Evolutionary conservation across 257 asterid species (phyloP).

Genomic region (Ilex asprella): DNA sequence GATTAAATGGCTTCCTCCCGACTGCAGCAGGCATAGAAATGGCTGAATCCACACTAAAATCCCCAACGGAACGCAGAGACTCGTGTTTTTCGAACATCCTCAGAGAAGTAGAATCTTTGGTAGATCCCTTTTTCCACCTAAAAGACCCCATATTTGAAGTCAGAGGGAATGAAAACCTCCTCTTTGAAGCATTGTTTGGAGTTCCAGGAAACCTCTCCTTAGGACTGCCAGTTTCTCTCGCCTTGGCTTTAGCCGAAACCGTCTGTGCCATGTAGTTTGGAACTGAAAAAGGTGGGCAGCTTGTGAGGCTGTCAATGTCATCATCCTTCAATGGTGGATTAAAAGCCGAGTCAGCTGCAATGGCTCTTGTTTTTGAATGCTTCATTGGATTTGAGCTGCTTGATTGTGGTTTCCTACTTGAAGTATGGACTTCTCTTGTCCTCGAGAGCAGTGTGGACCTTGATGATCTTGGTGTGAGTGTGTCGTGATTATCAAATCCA

Average conservation of each 20-base stretch:
- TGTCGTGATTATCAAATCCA: conserved; percentile 37
- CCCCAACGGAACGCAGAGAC: conserved; percentile 41
- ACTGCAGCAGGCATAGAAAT: conserved; percentile 69
- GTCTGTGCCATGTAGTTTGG: conserved; percentile 92
- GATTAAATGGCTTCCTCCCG: conserved; percentile 81
- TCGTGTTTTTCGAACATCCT: conserved; percentile 42
- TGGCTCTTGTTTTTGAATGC: conserved; percentile 38
- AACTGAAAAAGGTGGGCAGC: conserved; percentile 84
- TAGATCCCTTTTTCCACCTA: conserved; percentile 72
- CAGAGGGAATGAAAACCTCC: conserved; percentile 81
- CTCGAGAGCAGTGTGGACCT: conserved; percentile 56
- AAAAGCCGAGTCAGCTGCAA: conserved; percentile 33
- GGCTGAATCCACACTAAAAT: conserved; percentile 52
- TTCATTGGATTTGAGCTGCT: conserved; percentile 25
- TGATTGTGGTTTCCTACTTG: conserved; percentile 46
- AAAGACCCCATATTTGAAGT: conserved; percentile 59
- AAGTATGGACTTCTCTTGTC: conserved; percentile 52
- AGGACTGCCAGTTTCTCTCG: conserved; percentile 67
- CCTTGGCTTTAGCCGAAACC: conserved; percentile 75
- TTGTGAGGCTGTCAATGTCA: conserved; percentile 80
- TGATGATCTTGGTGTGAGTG: conserved; percentile 67
- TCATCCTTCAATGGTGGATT: conserved; percentile 57
- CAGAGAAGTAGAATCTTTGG: conserved; percentile 45
- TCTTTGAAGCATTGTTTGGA: conserved; percentile 56
- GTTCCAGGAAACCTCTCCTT: conserved; percentile 67